Evolutionary conservation across 106 monocot species (phyloP).

Genomic region (Dendrobium chrysotoxum): DNA sequence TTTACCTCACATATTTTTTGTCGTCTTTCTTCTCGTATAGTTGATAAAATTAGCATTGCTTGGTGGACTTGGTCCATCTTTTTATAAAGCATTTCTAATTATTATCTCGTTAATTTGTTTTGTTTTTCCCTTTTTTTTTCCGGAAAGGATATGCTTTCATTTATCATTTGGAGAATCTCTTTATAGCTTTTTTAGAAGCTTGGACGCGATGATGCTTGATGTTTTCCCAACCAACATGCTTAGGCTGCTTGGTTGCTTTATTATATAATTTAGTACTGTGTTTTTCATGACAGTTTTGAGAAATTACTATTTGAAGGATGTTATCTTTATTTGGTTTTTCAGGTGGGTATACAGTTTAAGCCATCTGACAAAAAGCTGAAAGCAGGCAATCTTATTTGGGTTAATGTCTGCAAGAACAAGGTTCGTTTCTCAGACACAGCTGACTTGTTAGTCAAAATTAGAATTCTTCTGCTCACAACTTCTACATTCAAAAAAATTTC

Average conservation of each 20-base stretch:
- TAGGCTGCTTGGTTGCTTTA: background rate
- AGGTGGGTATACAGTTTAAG: constrained; percentile 86
- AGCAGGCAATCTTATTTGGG: constrained; percentile 51
- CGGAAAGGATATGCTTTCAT: background rate
- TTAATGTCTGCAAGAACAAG: constrained; percentile 71
- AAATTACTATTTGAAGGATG: background rate
- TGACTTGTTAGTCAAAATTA: background rate
- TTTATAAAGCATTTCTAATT: background rate
- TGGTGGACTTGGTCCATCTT: too few relatives aligned
- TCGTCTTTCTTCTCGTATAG: too few relatives aligned
- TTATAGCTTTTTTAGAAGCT: background rate
- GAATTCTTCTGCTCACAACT: background rate
- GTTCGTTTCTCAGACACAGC: constrained; percentile 24
- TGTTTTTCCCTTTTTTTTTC: background rate
- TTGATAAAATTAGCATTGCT: too few relatives aligned
- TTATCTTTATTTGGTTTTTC: constrained; percentile 6
- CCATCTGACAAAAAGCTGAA: constrained; percentile 68
- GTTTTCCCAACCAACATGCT: background rate
- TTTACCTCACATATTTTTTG: too few relatives aligned
- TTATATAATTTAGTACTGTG: background rate
- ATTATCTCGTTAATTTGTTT: background rate
- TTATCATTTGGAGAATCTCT: background rate
- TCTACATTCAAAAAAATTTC: too few relatives aligned
- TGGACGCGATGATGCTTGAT: too few relatives aligned
- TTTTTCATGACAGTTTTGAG: background rate